These are phyloP conservation scores for Hemileccinum rubropunctum DNA, from an alignment of 768 basidiomycete species.

Conservation along the genomic window DNA sequence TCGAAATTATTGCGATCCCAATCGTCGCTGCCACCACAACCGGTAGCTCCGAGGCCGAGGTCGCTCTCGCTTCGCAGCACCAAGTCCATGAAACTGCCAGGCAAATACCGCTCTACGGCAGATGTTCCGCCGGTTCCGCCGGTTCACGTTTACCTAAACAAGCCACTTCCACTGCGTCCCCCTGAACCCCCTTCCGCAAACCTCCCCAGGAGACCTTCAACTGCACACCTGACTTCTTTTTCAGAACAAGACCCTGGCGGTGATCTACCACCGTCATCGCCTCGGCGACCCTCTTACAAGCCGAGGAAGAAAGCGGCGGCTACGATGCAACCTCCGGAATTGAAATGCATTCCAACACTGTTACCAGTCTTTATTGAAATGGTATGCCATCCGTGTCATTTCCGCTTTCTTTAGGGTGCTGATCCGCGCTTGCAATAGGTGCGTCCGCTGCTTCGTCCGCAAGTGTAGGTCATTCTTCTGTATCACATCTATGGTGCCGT, in stretches of 20 bases:
- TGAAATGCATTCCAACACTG: slow-evolving; percentile 74
- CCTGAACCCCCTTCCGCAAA: slow-evolving; percentile 12
- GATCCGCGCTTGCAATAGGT: slow-evolving; percentile 26
- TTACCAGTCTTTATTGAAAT: slow-evolving; percentile 91
- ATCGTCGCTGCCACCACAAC: slow-evolving; percentile 6
- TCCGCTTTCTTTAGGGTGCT: neutral
- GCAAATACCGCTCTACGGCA: slow-evolving; percentile 23
- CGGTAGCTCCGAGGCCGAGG: slow-evolving; percentile 16
- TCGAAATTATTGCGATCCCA: slow-evolving; percentile 3
- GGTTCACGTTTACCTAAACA: slow-evolving; percentile 32
- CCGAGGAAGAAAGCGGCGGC: slow-evolving; percentile 43
- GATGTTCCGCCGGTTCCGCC: slow-evolving; percentile 45
- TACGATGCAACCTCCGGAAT: slow-evolving; percentile 67
- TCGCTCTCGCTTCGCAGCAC: slow-evolving; percentile 47
- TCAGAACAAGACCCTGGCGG: neutral
- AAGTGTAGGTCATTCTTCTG: slow-evolving; percentile 3
- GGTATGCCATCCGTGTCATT: slow-evolving; percentile 44
- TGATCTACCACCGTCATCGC: slow-evolving; percentile 7
- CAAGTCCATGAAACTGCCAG: slow-evolving; percentile 42
- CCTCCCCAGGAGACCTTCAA: slow-evolving; percentile 17
- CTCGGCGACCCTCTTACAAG: slow-evolving; percentile 22
- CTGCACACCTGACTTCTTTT: slow-evolving; percentile 5
- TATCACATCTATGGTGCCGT: too few species aligned
- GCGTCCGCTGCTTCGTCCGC: slow-evolving; percentile 31
- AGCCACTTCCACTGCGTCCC: slow-evolving; percentile 41